Evolutionary conservation across 345 rosid species (phyloP).

Genomic region (Eucalyptus sp.): DNA sequence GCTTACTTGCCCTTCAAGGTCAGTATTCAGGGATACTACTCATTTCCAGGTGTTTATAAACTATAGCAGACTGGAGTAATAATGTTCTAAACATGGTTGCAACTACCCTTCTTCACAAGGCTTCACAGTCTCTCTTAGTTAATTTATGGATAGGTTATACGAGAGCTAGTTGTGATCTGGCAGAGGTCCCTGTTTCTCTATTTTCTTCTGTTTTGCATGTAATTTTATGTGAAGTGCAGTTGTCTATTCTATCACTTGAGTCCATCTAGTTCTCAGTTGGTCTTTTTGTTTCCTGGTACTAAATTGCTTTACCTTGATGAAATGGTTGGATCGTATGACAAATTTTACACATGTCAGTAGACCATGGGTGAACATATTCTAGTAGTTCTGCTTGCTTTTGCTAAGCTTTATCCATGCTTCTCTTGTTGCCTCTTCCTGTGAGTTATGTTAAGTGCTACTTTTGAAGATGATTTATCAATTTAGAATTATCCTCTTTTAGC

Average conservation of each 20-base stretch:
- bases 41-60: not conserved
- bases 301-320: not conserved
- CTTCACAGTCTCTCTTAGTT: not conserved
- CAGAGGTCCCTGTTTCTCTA: not conserved
- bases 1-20: conserved; percentile 98
- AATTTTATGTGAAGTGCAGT: not conserved
- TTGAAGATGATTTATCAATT: not conserved
- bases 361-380: not conserved
- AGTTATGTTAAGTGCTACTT: not conserved
- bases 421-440: not conserved
- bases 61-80: not conserved
- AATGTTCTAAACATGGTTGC: not conserved
- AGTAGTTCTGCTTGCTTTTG: not conserved
- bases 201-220: not conserved
- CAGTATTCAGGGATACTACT: not conserved
- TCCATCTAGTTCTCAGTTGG: not conserved
- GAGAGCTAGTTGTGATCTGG: not conserved
- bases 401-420: not conserved
- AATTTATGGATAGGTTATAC: not conserved
- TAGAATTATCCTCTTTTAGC: not conserved
- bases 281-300: not conserved
- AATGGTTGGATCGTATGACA: not conserved
- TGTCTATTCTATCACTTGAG: not conserved
- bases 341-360: not conserved
- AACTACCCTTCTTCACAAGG: not conserved